phyloP scores from a whole-genome alignment of 1,284 basidiomycete genomes.

The Meripilus lineatus region DNA sequence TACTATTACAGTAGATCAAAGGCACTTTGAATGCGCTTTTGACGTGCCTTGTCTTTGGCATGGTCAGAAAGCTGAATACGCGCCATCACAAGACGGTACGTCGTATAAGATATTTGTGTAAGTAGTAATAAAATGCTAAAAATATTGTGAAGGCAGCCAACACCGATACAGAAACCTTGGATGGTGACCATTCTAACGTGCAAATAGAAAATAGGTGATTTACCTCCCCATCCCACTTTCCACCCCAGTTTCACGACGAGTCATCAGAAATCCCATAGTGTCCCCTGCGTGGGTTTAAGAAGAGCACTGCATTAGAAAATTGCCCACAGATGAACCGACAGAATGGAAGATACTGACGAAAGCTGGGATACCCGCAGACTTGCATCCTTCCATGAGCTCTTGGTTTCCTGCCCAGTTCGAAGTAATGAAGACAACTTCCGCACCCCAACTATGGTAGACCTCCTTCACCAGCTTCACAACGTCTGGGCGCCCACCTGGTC shows the following conservation, averaged over 20 bases:
- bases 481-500: slow-evolving; percentile 36
- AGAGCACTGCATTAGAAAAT: slow-evolving; percentile 8
- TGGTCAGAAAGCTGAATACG: too few species aligned
- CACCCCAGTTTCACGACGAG: neutral
- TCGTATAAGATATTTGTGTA: slow-evolving; percentile 9
- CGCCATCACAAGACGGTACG: too few species aligned
- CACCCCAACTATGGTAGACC: slow-evolving; percentile 33
- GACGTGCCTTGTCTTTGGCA: too few species aligned
- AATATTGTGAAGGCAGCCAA: slow-evolving; percentile 3
- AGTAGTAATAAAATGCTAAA: slow-evolving; percentile 10
- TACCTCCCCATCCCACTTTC: neutral
- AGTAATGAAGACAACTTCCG: slow-evolving; percentile 64
- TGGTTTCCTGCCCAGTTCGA: slow-evolving; percentile 58
- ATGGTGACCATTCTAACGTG: slow-evolving; percentile 5
- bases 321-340: neutral
- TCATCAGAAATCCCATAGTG: slow-evolving; percentile 39
- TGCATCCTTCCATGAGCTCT: slow-evolving; percentile 68
- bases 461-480: slow-evolving; percentile 37
- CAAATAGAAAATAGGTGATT: too few species aligned
- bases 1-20: too few species aligned
- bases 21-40: too few species aligned
- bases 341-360: slow-evolving; percentile 44
- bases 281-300: too few species aligned
- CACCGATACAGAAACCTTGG: slow-evolving; percentile 2
- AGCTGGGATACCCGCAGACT: slow-evolving; percentile 54